These are phyloP conservation scores for Pythium diclinum DNA, from an alignment of 352 stramenopile genomes.

Conservation along the genomic window DNA sequence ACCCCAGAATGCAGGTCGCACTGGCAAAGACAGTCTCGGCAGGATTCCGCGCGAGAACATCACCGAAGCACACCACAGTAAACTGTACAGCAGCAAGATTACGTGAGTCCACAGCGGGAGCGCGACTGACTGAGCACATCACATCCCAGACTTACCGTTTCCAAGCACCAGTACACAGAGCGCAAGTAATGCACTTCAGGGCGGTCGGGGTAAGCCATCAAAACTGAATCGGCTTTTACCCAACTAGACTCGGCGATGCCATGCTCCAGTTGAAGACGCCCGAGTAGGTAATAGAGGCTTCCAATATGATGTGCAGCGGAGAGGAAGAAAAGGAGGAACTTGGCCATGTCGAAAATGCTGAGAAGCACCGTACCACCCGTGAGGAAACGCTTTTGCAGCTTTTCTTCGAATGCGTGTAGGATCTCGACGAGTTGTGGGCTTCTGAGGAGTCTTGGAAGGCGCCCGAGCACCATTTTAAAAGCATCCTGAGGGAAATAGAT, in stretches of 20 bases:
- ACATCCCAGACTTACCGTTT: conserved; percentile 36
- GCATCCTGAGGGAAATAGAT: conserved; percentile 12
- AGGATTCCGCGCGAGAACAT: conserved; percentile 53
- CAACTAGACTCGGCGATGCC: conserved; percentile 30
- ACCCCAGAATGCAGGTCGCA: conserved; percentile 59
- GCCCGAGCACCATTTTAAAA: conserved; percentile 8
- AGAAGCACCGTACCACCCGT: conserved; percentile 12
- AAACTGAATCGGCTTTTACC: conserved; percentile 46
- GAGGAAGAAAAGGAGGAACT: conserved; percentile 27
- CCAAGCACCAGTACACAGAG: conserved; percentile 70
- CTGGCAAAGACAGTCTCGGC: conserved; percentile 49
- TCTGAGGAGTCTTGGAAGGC: conserved; percentile 22
- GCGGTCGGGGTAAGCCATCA: conserved; percentile 42
- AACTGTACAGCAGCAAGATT: conserved; percentile 32
- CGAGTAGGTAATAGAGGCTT: conserved; percentile 26
- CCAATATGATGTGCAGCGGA: conserved; percentile 23
- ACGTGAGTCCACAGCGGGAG: too few relatives aligned
- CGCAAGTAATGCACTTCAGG: conserved; percentile 56
- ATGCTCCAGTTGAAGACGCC: conserved; percentile 14
- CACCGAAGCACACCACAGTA: conserved; percentile 70
- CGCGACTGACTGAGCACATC: too few relatives aligned
- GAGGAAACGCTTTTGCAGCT: conserved; percentile 20
- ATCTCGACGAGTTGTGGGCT: conserved; percentile 13
- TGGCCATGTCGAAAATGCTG: conserved; percentile 27
- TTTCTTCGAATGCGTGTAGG: conserved; percentile 15